Percentiles rank a stretch among this genome's conserved stretches.
These are phyloP conservation scores for Chlamydomonas sphaeroides DNA, from an alignment of 139 green algal species.

Conservation along the genomic window DNA sequence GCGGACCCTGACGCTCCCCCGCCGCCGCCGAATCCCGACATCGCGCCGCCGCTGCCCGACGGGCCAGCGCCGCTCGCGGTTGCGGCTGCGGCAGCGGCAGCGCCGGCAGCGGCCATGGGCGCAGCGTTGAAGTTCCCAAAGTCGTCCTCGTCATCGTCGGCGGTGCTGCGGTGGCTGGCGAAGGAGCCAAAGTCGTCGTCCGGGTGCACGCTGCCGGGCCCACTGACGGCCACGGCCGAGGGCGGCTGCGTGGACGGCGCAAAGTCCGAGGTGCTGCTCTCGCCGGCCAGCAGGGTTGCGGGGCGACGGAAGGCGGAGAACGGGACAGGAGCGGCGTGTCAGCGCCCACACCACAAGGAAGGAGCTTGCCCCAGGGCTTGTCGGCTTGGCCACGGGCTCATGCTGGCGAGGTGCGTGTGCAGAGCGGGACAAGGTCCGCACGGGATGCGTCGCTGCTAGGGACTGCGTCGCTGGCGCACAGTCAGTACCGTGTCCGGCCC, in stretches of 20 bases:
- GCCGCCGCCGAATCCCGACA: not conserved
- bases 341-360: too few relatives aligned
- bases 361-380: too few relatives aligned
- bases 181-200: slow-evolving; percentile 42
- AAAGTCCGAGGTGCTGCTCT: slow-evolving; percentile 35
- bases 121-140: slow-evolving; percentile 30
- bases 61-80: not conserved
- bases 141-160: slow-evolving; percentile 37
- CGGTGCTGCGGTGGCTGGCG: slow-evolving; percentile 41
- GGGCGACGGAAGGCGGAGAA: too few relatives aligned
- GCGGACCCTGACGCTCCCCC: too few relatives aligned
- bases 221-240: slow-evolving; percentile 29
- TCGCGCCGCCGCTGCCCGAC: not conserved
- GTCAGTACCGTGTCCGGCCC: too few relatives aligned
- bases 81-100: not conserved
- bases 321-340: too few relatives aligned
- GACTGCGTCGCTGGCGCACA: too few relatives aligned
- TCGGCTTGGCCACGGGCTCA: too few relatives aligned
- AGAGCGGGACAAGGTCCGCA: too few relatives aligned
- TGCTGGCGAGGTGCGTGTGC: too few relatives aligned
- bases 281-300: too few relatives aligned
- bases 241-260: slow-evolving; percentile 38
- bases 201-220: slow-evolving; percentile 24
- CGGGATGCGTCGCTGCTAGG: too few relatives aligned
- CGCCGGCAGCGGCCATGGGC: not conserved